Evolutionary conservation across 345 rosid genomes (phyloP), one percentile per base, ranked within the genome.

Genomic region (Syzygium aromaticum): DNA sequence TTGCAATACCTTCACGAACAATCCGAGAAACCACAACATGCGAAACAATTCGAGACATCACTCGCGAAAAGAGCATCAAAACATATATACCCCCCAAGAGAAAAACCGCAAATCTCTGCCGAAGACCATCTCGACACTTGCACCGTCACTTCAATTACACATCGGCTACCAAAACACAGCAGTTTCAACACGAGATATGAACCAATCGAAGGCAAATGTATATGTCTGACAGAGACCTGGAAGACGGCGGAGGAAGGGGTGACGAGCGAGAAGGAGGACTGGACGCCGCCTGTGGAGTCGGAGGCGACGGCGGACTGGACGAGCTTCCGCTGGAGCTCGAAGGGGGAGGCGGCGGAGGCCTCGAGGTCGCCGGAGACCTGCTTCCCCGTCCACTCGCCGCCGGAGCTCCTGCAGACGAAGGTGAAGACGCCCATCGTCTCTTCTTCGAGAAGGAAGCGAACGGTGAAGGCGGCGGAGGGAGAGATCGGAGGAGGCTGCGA

Each of bases 351-450:
- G n/a, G 94, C 99, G 0, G 92, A 93, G 7, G 92, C 94, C 89
- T 96, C 98, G 11, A 97, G 94, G 17, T 95, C 98, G 43, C 98
- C 98, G 86, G 93, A 91, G 85, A 92, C 51, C 90, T 96, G 98
- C 95, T 95, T 96, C 43, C 78, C 88, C 53, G 54, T 54, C 88
- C 88, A 87, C 88, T 87, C 88, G 56, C 9, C 85, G 77, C 88
- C 88, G 88, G 88, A 82, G 86, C 89, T 87, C 89, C 53, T 87
- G 86, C 89, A 87, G 19, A 87, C 86, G 73, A 87, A 84, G 51
- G 89, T 85, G 67, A 84, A 84, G 38, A 67, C 84, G 6, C 84
- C 89, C 89, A 87, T 84, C 17, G 27, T n/a, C 82, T 84, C n/a
- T 87, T 38, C 49, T 19, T 9, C 49, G 13, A 8, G 46, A 8